Evolutionary conservation across 2,329 filamentous ascomycete species (phyloP), one percentile per base, ranked within the genome.

Genomic region (Elsinoe necatrix): DNA sequence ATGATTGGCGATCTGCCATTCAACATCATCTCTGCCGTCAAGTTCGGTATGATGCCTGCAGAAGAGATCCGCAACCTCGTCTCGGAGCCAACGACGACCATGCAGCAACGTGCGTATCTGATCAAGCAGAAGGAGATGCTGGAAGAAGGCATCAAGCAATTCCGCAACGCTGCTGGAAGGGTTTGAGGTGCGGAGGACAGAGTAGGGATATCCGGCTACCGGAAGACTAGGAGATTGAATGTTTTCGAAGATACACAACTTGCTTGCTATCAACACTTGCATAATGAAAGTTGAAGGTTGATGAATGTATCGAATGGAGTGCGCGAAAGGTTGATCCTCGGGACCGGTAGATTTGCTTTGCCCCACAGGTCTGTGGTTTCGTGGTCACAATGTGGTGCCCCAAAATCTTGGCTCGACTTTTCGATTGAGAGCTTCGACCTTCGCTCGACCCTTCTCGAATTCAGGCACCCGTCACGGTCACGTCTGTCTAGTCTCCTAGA

Each of bases 61-160:
- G 59, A 68, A 1, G 62, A 73, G 43, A 48, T 75, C n/a, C 48
- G 45, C 1, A 62, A 58, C 27, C 25, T 75, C 5, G 68, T 69
- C 1, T 65, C 64, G 1, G 72, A 75, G 62, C 61, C 70, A 1
- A 58, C 61, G 0, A 64, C 68, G 50, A 61, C 62, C 1, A 64
- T 60, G 1, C 55, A 59, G 16, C 60, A 67, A 58, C 65, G 72
- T 3, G 54, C 55, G 2, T 55, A 58, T 27, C 57, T 74, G 16
- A 64, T 69, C 56, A 47, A 54, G 1, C 61, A 62, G 21, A 68
- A 64, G 63, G 54, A 39, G 14, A 69, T 66, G 64, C 58, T 74
- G 45, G 69, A 72, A 62, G 64, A 66, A 14, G 70, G 71, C 1
- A 43, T 68, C 1, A 59, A 69, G 31, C 68, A 62, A 0, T 73